These are phyloP conservation scores for Rutstroemia sp. DNA, from an alignment of 2,329 filamentous ascomycete genomes.

Conservation along the genomic window DNA sequence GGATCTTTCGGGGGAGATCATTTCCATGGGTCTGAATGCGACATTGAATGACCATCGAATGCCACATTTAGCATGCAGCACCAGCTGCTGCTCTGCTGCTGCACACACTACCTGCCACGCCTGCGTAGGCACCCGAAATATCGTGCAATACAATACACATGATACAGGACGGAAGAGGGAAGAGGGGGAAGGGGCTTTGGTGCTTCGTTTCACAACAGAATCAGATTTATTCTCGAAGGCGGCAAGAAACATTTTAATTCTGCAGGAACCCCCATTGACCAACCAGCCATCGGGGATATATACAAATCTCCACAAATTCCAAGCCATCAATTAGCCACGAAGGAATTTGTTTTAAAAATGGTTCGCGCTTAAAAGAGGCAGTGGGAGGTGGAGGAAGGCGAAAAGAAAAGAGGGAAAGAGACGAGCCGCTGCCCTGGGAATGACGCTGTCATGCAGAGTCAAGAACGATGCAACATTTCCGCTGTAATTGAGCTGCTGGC, in stretches of 20 bases:
- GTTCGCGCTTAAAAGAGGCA: constrained; percentile 3
- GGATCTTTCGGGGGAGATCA: constrained; percentile 1
- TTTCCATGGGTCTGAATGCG: neutral
- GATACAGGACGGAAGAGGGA: neutral
- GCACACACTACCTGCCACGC: neutral
- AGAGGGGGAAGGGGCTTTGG: neutral
- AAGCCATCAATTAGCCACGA: neutral
- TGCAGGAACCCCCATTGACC: constrained; percentile 1
- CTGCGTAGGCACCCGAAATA: too few relatives aligned
- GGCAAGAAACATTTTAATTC: neutral
- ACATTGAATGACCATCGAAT: neutral
- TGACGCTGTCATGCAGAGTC: constrained; percentile 3
- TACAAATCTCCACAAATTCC: constrained; percentile 4
- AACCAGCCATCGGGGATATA: neutral
- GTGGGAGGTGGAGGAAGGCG: too few relatives aligned
- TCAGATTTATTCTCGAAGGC: constrained; percentile 2
- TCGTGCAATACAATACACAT: too few relatives aligned
- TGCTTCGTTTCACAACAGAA: neutral
- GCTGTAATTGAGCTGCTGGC: neutral
- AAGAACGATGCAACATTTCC: neutral
- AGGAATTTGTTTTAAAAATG: neutral
- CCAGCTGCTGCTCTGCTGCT: neutral
- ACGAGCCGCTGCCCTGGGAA: constrained; percentile 8
- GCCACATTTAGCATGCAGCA: neutral
- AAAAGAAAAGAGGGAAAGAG: neutral